Evolutionary conservation across 2,329 filamentous ascomycete species (phyloP).

Genomic region (Aureobasidium uvarum): DNA sequence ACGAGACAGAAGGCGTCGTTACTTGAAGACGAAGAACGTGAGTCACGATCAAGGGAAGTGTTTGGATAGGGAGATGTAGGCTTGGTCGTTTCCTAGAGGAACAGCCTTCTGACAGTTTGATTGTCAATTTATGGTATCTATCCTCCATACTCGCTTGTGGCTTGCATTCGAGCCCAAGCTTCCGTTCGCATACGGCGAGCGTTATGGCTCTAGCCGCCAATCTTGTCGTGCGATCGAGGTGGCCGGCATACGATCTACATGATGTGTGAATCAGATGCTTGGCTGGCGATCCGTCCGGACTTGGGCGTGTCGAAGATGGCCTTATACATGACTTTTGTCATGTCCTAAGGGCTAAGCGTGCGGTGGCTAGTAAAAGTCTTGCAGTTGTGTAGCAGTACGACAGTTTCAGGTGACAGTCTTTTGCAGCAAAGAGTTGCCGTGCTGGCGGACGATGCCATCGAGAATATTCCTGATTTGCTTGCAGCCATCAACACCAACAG

Average conservation of each 20-base stretch:
- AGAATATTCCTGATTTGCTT: slow-evolving; percentile 78
- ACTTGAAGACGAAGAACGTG: no score
- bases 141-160: not conserved
- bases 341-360: not conserved
- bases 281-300: not conserved
- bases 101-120: not conserved
- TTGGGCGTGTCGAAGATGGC: not conserved
- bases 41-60: no score
- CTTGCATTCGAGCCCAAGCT: not conserved
- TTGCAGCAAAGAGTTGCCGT: slow-evolving; percentile 63
- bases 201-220: not conserved
- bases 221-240: not conserved
- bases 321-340: not conserved
- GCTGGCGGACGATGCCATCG: slow-evolving; percentile 73
- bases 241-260: no score
- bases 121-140: not conserved
- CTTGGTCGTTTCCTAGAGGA: not conserved
- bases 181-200: not conserved
- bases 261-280: not conserved
- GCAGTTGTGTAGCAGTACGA: not conserved
- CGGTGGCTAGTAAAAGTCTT: not conserved
- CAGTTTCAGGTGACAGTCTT: slow-evolving; percentile 21
- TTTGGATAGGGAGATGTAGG: no score
- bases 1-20: no score
- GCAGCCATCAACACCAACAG: slow-evolving; percentile 87